Conservation (phyloP, 306 rosid genomes). For the Lablab purpureus region DNA sequence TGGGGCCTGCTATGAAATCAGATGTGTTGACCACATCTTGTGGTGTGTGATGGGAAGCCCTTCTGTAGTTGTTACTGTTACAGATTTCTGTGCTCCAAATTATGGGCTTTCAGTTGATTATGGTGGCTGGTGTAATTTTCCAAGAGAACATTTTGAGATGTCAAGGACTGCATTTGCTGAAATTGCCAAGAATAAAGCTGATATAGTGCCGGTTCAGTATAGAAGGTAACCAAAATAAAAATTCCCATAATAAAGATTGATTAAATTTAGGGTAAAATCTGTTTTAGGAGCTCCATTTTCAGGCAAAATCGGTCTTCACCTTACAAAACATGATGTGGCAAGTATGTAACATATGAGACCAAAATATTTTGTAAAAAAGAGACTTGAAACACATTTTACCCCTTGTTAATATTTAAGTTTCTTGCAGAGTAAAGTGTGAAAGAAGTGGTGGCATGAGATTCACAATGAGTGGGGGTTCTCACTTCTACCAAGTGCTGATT, state of each 20-base stretch:
- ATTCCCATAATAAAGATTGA: neutral
- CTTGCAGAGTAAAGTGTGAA: conserved; percentile 80
- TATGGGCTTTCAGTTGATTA: conserved; percentile 85
- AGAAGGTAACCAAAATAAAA: conserved; percentile 66
- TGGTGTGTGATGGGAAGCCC: conserved; percentile 97
- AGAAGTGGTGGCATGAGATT: conserved; percentile 77
- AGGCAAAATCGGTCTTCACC: neutral
- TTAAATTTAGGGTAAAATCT: neutral
- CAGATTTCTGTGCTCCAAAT: conserved; percentile 97
- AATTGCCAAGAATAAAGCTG: conserved; percentile 84
- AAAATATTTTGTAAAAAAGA: neutral
- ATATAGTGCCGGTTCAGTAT: conserved; percentile 90
- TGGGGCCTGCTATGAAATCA: conserved; percentile 93
- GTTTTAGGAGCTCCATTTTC: neutral
- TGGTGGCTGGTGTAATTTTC: conserved; percentile 99
- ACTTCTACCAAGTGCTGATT: conserved; percentile 85
- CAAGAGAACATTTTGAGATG: conserved; percentile 93
- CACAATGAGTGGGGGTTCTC: conserved; percentile 74
- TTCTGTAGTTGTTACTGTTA: conserved; percentile 79
- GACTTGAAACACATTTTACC: neutral
- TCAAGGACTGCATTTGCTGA: conserved; percentile 82
- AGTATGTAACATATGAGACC: neutral
- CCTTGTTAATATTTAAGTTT: conserved; percentile 35
- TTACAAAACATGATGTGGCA: neutral
- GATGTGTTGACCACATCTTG: conserved; percentile 94